phyloP scores from a whole-genome alignment of 306 rosid species.

The Pterocarpus macrocarpus region DNA sequence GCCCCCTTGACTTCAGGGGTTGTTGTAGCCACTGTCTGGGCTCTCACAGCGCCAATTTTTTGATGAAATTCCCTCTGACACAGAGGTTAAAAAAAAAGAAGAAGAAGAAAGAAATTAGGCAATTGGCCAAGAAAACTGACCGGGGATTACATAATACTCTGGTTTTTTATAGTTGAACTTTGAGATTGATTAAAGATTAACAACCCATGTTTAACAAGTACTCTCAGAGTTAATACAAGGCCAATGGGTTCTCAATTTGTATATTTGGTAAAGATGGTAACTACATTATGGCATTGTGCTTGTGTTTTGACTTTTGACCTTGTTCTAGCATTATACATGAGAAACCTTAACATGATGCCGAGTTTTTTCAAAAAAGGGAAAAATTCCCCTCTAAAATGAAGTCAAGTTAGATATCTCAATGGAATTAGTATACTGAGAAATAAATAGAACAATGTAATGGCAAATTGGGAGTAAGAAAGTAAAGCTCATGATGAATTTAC shows the following conservation, averaged over 20 bases:
- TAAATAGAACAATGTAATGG: too few species aligned
- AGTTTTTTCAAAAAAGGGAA: too few species aligned
- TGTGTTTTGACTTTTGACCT: neutral
- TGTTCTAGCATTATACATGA: neutral
- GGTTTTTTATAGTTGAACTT: too few species aligned
- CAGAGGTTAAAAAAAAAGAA: neutral
- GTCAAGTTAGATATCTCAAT: too few species aligned
- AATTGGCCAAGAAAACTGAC: neutral
- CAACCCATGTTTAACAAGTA: too few species aligned
- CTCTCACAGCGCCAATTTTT: slow-evolving; percentile 58
- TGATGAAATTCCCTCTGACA: slow-evolving; percentile 61
- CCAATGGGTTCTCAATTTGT: neutral
- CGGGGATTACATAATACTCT: neutral
- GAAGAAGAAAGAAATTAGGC: neutral
- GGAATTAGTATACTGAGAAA: too few species aligned
- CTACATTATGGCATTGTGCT: neutral
- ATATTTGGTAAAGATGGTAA: neutral
- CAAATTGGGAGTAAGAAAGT: neutral
- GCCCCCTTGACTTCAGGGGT: slow-evolving; percentile 61
- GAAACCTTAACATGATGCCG: too few species aligned
- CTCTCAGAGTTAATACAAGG: neutral
- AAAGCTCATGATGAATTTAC: slow-evolving; percentile 45
- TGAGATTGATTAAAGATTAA: too few species aligned
- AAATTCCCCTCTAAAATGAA: neutral
- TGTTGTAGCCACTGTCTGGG: slow-evolving; percentile 63